Evolutionary conservation across 805 yeast genomes (phyloP), one percentile per base, ranked within the genome.

Genomic region (Pichia ethanolica): DNA sequence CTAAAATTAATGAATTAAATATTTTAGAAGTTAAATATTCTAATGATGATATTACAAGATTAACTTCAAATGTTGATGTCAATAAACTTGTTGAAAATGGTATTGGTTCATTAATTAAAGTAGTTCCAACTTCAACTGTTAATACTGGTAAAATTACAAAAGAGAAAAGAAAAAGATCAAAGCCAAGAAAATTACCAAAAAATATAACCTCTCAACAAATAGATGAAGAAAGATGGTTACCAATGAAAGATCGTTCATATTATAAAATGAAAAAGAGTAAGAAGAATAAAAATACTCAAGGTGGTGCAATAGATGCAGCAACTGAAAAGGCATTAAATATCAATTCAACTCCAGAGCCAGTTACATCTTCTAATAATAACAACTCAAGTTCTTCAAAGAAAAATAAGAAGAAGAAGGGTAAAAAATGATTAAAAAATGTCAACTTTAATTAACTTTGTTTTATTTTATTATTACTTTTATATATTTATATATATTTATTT

Each of bases 141-240:
- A 30, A 48, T 13, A 28, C 49, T 5, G 39, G 25, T 12, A 43
- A 43, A 36, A n/a, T 43, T 36, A 35, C 39, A 13, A 43, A 43
- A 26, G 32, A 27, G 7, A 63, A 54, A 44, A 62, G 60, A 40
- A 54, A 48, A 42, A 61, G 64, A 56, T 54, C 60, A 27, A 62
- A 56, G 32, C 62, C 64, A 6, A 63, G 59, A 45, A 64, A 56
- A 54, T 52, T 59, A 13, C 63, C 61, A 39, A 64, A 59, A 49
- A 58, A 56, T 36, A 36, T 53, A 13, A 51, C 32, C 9, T 30
- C 46, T 12, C 53, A 49, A 41, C 59, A 58, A 50, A 71, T 78
- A 4, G 85, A 83, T 57, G 76, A 78, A 14, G 97, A 90, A 66
- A 83, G 97, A 69, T 90, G 98, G 98, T 66, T 91, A 45, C 95